A percentile compares a stretch with the other conserved stretches of the same genome.
Evolutionary conservation across 2,329 filamentous ascomycete genomes (phyloP).

Genomic region (Xylariaceae sp.): DNA sequence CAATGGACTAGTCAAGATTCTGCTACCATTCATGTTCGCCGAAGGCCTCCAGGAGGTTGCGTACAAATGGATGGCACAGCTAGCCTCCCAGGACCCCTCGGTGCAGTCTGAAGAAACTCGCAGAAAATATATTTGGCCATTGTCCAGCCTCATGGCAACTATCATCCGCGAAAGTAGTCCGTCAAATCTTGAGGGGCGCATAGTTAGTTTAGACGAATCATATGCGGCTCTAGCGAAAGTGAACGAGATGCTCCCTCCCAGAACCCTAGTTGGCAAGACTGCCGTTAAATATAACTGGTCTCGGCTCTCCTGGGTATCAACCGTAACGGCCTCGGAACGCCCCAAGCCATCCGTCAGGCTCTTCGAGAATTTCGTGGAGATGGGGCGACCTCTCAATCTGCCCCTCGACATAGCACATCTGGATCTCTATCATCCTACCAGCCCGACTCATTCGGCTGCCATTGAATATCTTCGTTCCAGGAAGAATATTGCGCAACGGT

Average conservation of each 20-base stretch:
- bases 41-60: conserved; percentile 47
- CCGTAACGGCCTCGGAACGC: conserved; percentile 44
- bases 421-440: conserved; percentile 49
- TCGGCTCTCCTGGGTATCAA: conserved; percentile 47
- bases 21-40: conserved; percentile 48
- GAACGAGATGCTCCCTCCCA: conserved; percentile 37
- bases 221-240: conserved; percentile 46
- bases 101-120: conserved; percentile 22
- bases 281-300: conserved; percentile 43
- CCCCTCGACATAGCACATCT: conserved; percentile 49
- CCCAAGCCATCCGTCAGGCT: conserved; percentile 42
- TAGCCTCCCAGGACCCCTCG: conserved; percentile 25
- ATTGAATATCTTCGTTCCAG: conserved; percentile 39
- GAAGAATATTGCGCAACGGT: conserved; percentile 3
- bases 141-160: conserved; percentile 38
- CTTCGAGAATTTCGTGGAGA: conserved; percentile 49
- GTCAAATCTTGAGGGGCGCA: conserved; percentile 18
- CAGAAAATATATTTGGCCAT: conserved; percentile 23
- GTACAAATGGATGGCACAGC: conserved; percentile 49
- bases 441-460: conserved; percentile 44
- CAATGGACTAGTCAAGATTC: conserved; percentile 34
- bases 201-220: conserved; percentile 43
- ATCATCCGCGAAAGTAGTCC: conserved; percentile 33
- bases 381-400: conserved; percentile 39
- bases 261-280: conserved; percentile 33